phyloP scores from a whole-genome alignment of 441 rosid genomes.

The Eutrema salsugineum region DNA sequence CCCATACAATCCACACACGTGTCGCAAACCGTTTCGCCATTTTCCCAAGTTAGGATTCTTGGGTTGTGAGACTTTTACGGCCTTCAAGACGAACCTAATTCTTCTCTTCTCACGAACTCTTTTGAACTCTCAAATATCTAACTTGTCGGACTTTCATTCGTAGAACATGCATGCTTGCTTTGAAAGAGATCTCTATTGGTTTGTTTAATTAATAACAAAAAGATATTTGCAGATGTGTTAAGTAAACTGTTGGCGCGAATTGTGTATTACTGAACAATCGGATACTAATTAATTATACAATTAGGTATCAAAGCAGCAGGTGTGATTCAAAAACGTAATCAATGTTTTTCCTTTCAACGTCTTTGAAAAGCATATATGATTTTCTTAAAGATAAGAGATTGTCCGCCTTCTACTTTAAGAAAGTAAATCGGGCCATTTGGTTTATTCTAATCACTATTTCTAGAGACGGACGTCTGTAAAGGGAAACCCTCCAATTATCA shows the following conservation, averaged over 20 bases:
- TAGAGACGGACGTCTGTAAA: conserved; percentile 18
- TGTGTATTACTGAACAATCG: background rate
- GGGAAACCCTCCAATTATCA: conserved; percentile 8
- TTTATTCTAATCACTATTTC: background rate
- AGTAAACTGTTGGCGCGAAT: conserved; percentile 9
- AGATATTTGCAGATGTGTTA: background rate
- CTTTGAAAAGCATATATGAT: conserved; percentile 7
- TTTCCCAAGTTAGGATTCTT: conserved; percentile 25
- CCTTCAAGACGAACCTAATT: conserved; percentile 19
- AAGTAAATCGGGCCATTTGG: conserved; percentile 1
- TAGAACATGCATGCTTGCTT: conserved; percentile 21
- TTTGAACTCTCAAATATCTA: background rate
- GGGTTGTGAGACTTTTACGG: conserved; percentile 1
- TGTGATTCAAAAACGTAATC: conserved; percentile 17
- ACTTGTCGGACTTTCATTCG: conserved; percentile 7
- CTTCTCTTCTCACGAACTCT: background rate
- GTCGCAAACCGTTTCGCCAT: background rate
- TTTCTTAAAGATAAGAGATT: background rate
- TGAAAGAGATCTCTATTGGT: background rate
- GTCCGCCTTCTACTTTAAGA: conserved; percentile 14
- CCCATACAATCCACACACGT: background rate
- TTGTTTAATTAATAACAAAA: background rate
- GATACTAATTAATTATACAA: conserved; percentile 11
- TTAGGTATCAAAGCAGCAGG: conserved; percentile 24
- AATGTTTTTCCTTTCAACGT: background rate